These are phyloP conservation scores for Bipolaris sorokiniana DNA, from an alignment of 2,329 filamentous ascomycete species.

Conservation along the genomic window DNA sequence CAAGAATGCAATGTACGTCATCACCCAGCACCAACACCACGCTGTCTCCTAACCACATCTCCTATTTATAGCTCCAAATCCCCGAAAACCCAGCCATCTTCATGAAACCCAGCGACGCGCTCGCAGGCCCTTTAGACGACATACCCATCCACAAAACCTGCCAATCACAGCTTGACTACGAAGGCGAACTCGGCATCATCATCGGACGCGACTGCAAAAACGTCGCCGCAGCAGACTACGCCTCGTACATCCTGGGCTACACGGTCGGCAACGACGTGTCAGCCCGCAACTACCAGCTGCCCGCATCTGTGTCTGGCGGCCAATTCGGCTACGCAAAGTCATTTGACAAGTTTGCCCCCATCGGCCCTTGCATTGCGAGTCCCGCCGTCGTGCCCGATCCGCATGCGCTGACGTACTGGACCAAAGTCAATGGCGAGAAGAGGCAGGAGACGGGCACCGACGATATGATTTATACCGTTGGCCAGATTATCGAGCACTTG, in stretches of 20 bases:
- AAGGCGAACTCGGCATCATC: slow-evolving; percentile 48
- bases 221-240: slow-evolving; percentile 59
- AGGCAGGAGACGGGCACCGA: slow-evolving; percentile 52
- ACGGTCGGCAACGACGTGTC: slow-evolving; percentile 69
- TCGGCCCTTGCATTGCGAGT: slow-evolving; percentile 52
- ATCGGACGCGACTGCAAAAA: slow-evolving; percentile 45
- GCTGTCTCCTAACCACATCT: background rate
- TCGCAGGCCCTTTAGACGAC: slow-evolving; percentile 40
- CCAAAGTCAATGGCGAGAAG: slow-evolving; percentile 54
- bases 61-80: slow-evolving; percentile 28
- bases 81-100: slow-evolving; percentile 45
- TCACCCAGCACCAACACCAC: no score
- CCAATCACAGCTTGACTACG: slow-evolving; percentile 46
- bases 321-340: slow-evolving; percentile 53
- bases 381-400: slow-evolving; percentile 42
- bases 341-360: slow-evolving; percentile 55
- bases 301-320: slow-evolving; percentile 39
- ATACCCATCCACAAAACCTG: slow-evolving; percentile 42
- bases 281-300: slow-evolving; percentile 60
- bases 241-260: slow-evolving; percentile 68
- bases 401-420: slow-evolving; percentile 44
- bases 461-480: slow-evolving; percentile 57
- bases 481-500: slow-evolving; percentile 53
- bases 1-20: slow-evolving; percentile 39
- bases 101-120: slow-evolving; percentile 45